A percentile compares a stretch with the other conserved stretches of the same genome.
phyloP scores from a whole-genome alignment of 2,329 filamentous ascomycete species.

The Aspergillus sp. region DNA sequence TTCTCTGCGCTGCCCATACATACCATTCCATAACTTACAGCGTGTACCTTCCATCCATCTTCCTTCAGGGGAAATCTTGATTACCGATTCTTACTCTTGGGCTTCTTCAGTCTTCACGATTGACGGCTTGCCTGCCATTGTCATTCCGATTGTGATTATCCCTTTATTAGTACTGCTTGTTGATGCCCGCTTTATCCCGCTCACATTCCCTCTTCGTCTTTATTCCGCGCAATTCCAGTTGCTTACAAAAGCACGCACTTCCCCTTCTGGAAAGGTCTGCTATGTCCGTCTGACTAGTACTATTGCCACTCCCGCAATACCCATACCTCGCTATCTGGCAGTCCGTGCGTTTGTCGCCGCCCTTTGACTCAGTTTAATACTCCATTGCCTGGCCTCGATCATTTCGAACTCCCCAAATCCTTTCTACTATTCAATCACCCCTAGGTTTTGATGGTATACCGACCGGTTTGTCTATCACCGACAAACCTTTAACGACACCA shows the following conservation, averaged over 20 bases:
- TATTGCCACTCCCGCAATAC: conserved; percentile 16
- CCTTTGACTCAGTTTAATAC: conserved; percentile 11
- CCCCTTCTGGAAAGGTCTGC: conserved; percentile 12
- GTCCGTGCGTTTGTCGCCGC: conserved; percentile 11
- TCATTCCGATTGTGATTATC: background rate
- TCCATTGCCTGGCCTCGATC: background rate
- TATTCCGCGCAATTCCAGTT: conserved; percentile 18
- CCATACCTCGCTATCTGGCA: conserved; percentile 7
- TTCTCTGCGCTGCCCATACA: background rate
- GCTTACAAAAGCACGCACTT: conserved; percentile 1
- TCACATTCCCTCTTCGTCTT: conserved; percentile 10
- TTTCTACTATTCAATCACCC: background rate
- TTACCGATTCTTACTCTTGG: background rate
- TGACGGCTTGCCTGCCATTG: background rate
- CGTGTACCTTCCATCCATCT: background rate
- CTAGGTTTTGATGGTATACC: conserved; percentile 15
- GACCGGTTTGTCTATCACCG: conserved; percentile 15
- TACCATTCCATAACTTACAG: background rate
- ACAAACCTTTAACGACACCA: conserved; percentile 18
- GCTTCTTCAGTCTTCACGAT: background rate
- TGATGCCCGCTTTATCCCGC: conserved; percentile 1
- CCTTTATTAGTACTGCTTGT: background rate
- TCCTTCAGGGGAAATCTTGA: background rate
- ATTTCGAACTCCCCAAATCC: background rate
- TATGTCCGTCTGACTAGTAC: conserved; percentile 20